Conservation (phyloP, 768 basidiomycete species). For the Trametes cingulata region DNA sequence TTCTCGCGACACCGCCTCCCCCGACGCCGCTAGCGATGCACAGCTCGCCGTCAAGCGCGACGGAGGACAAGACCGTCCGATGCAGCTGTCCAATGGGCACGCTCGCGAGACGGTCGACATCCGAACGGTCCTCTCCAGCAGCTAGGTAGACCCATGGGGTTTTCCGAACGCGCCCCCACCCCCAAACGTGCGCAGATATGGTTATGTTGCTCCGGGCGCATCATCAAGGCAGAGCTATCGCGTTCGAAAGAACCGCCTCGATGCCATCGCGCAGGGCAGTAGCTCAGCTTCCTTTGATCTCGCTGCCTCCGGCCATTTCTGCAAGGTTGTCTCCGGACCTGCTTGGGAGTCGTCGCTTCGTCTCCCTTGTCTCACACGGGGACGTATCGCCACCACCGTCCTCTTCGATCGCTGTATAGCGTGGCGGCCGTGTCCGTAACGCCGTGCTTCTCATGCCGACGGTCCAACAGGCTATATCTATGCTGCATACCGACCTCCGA, state of each 20-base stretch:
- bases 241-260: conserved; percentile 3
- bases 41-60: background rate
- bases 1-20: background rate
- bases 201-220: background rate
- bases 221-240: conserved; percentile 7
- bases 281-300: background rate
- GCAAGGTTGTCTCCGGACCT: background rate
- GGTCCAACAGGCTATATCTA: too few relatives aligned
- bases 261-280: conserved; percentile 1
- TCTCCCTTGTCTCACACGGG: conserved; percentile 2
- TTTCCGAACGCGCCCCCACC: background rate
- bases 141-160: background rate
- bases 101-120: background rate
- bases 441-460: background rate
- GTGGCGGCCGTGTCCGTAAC: background rate
- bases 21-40: background rate
- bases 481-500: too few relatives aligned
- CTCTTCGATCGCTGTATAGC: background rate
- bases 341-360: background rate
- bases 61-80: background rate
- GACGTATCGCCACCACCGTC: background rate
- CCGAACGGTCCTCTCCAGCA: background rate
- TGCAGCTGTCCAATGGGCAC: background rate
- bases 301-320: conserved; percentile 2
- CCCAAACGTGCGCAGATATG: conserved; percentile 6